A percentile compares a stretch with the other conserved stretches of the same genome.
Evolutionary conservation across 2,329 filamentous ascomycete genomes (phyloP).

Genomic region (Knufia fluminis): DNA sequence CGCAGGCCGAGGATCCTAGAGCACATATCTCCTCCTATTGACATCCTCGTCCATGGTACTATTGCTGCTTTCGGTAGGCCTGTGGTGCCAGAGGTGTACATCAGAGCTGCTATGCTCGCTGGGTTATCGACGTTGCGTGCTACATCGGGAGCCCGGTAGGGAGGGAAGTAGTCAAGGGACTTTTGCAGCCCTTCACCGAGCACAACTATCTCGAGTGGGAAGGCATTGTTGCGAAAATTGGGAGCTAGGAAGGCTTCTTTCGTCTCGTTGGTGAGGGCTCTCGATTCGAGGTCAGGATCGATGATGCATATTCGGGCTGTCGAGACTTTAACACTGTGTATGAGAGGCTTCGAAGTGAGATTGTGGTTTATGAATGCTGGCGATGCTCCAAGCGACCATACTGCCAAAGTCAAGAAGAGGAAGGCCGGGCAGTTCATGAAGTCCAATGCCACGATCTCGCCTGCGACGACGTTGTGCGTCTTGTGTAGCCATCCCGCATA

Average conservation of each 20-base stretch:
- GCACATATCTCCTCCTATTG: slow-evolving; percentile 44
- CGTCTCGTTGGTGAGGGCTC: slow-evolving; percentile 38
- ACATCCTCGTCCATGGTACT: slow-evolving; percentile 19
- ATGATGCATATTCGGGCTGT: slow-evolving; percentile 59
- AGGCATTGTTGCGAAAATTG: slow-evolving; percentile 31
- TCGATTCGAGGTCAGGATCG: slow-evolving; percentile 53
- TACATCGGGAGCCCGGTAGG: slow-evolving; percentile 50
- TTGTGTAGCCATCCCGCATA: slow-evolving; percentile 68
- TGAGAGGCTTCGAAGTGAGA: slow-evolving; percentile 58
- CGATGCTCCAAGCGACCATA: slow-evolving; percentile 75
- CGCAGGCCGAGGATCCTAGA: slow-evolving; percentile 47
- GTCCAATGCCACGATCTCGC: slow-evolving; percentile 71
- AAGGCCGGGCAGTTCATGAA: slow-evolving; percentile 75
- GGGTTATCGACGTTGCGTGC: slow-evolving; percentile 43
- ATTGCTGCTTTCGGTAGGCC: slow-evolving; percentile 74
- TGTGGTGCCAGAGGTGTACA: slow-evolving; percentile 95
- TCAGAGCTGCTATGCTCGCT: slow-evolving; percentile 59
- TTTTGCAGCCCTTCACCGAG: slow-evolving; percentile 51
- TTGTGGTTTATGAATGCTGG: slow-evolving; percentile 86
- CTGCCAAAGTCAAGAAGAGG: slow-evolving; percentile 62
- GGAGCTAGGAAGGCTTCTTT: slow-evolving; percentile 31
- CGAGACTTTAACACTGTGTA: slow-evolving; percentile 64
- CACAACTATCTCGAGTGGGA: slow-evolving; percentile 49
- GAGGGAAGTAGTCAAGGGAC: slow-evolving; percentile 26
- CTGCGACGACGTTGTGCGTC: slow-evolving; percentile 52